These are phyloP conservation scores for Santalum album DNA, from an alignment of 164 flowering plant species.

Conservation along the genomic window DNA sequence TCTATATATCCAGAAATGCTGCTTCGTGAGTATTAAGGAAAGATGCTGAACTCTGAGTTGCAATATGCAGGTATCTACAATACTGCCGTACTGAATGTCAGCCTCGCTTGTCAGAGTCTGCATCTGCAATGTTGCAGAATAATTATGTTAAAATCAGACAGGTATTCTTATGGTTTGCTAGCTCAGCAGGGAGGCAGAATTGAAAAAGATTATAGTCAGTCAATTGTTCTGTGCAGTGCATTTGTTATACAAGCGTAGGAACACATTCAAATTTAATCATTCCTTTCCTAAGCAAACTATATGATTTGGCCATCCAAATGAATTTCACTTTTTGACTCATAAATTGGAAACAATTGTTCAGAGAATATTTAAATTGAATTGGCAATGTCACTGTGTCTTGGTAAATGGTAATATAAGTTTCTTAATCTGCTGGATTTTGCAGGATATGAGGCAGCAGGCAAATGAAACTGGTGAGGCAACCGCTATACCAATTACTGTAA, in stretches of 20 bases:
- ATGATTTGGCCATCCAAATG: too few relatives aligned
- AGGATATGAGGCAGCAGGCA: slow-evolving; percentile 95
- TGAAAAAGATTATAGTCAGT: neutral
- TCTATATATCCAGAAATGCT: neutral
- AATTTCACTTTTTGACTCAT: too few relatives aligned
- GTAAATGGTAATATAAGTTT: too few relatives aligned
- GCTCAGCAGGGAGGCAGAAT: neutral
- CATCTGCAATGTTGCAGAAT: slow-evolving; percentile 61
- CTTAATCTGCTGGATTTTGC: slow-evolving; percentile 11
- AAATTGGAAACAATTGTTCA: too few relatives aligned
- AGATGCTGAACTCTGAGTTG: slow-evolving; percentile 8
- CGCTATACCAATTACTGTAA: slow-evolving; percentile 90
- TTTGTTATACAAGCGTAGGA: too few relatives aligned
- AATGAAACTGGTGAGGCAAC: slow-evolving; percentile 91
- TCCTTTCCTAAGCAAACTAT: too few relatives aligned
- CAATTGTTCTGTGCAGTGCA: too few relatives aligned
- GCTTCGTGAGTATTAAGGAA: neutral
- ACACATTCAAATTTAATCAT: too few relatives aligned
- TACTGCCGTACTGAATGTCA: slow-evolving; percentile 70
- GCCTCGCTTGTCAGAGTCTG: slow-evolving; percentile 90
- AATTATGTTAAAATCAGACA: slow-evolving; percentile 88
- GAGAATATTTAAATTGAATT: too few relatives aligned
- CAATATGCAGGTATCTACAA: slow-evolving; percentile 64
- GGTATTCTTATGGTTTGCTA: slow-evolving; percentile 29
- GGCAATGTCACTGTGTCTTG: too few relatives aligned